Percentiles rank a stretch among this genome's conserved stretches.
Conservation (phyloP, 1,139 yeast genomes). For the Yarrowia galli region DNA sequence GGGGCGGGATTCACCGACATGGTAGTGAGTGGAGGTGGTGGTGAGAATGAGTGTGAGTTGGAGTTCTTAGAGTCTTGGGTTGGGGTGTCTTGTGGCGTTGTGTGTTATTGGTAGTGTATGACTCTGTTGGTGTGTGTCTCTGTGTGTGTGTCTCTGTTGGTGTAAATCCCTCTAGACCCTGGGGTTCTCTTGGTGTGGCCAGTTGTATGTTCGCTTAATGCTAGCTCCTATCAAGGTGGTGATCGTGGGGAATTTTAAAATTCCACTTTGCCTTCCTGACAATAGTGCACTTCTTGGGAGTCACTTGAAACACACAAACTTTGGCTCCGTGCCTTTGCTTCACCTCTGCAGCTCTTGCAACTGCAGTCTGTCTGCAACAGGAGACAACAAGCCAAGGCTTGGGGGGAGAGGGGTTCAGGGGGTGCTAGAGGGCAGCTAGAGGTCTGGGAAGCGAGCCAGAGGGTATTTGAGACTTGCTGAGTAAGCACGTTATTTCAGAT, state of each 20-base stretch:
- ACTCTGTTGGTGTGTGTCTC: not conserved
- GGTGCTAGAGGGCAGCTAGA: not conserved
- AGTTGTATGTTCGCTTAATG: no score
- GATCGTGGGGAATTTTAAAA: conserved; percentile 35
- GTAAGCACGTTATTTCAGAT: no score
- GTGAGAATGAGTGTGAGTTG: not conserved
- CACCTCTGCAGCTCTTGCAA: not conserved
- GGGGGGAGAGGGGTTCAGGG: not conserved
- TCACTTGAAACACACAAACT: conserved; percentile 23
- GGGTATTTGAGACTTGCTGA: no score
- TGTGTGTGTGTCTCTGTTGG: not conserved
- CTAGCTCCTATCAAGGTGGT: conserved; percentile 17
- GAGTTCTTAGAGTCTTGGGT: no score
- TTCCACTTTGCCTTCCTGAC: conserved; percentile 29
- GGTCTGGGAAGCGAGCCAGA: no score
- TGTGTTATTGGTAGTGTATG: not conserved
- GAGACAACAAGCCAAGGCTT: not conserved
- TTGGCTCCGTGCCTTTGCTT: conserved; percentile 8
- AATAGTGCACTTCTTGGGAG: conserved; percentile 9
- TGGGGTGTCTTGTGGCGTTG: not conserved
- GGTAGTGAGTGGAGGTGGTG: not conserved
- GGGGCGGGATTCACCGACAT: conserved; percentile 31
- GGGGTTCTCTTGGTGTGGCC: no score
- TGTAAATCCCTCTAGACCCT: no score
- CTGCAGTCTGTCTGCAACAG: not conserved